Evolutionary conservation across 139 green algal genomes (phyloP), one percentile per base, ranked within the genome.

Genomic region (Pleodorina starrii): DNA sequence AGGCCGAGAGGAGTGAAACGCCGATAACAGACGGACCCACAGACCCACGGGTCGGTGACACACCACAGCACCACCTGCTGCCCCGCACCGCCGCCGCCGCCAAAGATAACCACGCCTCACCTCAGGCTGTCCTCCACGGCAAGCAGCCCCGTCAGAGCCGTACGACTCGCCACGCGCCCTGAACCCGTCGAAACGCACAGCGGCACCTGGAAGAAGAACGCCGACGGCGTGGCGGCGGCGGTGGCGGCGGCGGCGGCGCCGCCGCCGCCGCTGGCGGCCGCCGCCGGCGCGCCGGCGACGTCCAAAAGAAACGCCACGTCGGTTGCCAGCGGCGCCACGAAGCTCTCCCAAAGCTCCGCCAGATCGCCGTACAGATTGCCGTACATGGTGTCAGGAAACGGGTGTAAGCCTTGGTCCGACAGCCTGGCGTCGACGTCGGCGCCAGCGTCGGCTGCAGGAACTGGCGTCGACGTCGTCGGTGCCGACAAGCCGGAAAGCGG

Each of bases 111-210:
- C 50, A 14, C 50, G 17, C 50, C 50, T 66, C 50, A 73, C 77
- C 77, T 51, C 1, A 85, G 77, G 19, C 51, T 73, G 5, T 85
- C 77, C 35, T 85, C 77, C 32, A 85, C 77, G 2, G 77, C 77
- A 32, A 85, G 23, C 77, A 85, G 36, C 23, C 50, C 77, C 7
- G 42, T 4, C 77, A 73, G 17, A 0, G 77, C 77, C 77, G 48
- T 59, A 32, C 35, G 50, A 29, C 50, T 51, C 2, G 50, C 51
- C 14, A 43, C 48, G 29, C 46, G 35, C 3, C n/a, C 11, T 40
- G 76, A n/a, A 12, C 2, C 44, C 48, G 27, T 9, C 32, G 75
- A 36, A 5, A 83, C 6, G n/a, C 44, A 83, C 43, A 63, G 9
- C 75, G 76, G 46, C 76, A 80, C 19, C 40, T 80, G 40, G 72